Base-by-base conservation (phyloP, 2,329 filamentous ascomycete species). In the Diplodia intermedia region DNA sequence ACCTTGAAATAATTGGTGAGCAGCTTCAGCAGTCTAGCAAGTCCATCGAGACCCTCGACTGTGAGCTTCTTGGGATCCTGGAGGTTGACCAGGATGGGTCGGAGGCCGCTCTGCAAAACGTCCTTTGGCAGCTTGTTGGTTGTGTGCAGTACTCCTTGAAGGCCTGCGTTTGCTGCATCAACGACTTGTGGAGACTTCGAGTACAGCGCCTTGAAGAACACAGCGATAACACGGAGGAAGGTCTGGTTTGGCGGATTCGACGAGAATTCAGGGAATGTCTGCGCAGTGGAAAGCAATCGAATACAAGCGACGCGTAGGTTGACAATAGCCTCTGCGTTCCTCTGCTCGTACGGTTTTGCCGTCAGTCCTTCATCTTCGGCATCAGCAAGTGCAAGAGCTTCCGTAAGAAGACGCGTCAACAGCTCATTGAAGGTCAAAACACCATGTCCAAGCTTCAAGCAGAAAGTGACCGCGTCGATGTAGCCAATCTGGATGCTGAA, bases 1-100 rank as follows among this genome's bases (percentile, higher is more conserved):
- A 98, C 94, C 80, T 99, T 99, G 81, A 99, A 99, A 78, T 99
- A 99, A 69, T 95, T 98, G 0, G 94, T 99, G 20, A 99, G 84
- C 1, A 99, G 85, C 71, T 95, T 94, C 69, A 99, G 81, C 1
- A 99, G 85, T 49, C 94, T 89, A 20, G 94, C 94, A 38, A 99
- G 83, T 31, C 97, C 97, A 76, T 98, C 94, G 4, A 99, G 83
- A 2, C 94, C 94, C 73, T 94, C 91, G 0, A 94, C 91, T 23
- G 89, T 97, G 23, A 99, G 83, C 68, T 94, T 90, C 77, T 97
- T 93, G 0, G 94, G 91, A 75, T 99, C 95, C 72, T 97, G 94
- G 3, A 99, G 86, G 76, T 97, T 99, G 76, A 97, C 94, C 43
- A 99, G 82, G n/a, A 99, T 97, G 0, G 95, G 95, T 6, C 94